A percentile compares a stretch with the other conserved stretches of the same genome.
Evolutionary conservation across 2,329 filamentous ascomycete species (phyloP).

Genomic region (Rutstroemia sp.): DNA sequence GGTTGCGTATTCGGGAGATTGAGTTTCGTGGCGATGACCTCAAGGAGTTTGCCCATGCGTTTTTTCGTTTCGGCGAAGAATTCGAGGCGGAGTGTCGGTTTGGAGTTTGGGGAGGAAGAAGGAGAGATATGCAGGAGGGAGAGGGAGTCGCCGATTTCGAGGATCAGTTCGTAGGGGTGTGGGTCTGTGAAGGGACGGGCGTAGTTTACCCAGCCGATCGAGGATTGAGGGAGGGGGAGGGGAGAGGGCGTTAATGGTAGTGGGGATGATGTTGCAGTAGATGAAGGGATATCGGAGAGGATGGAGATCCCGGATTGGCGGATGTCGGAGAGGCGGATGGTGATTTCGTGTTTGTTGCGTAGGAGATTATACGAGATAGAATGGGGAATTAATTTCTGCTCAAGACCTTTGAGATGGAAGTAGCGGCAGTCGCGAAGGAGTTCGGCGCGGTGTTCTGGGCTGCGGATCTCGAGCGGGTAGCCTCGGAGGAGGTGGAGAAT

Average conservation of each 20-base stretch:
- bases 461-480: slow-evolving; percentile 70
- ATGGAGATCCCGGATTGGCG: slow-evolving; percentile 77
- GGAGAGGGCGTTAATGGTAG: slow-evolving; percentile 14
- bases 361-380: slow-evolving; percentile 67
- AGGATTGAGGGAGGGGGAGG: slow-evolving; percentile 1
- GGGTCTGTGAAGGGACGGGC: slow-evolving; percentile 82
- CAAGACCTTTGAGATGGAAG: slow-evolving; percentile 85
- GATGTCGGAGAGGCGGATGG: slow-evolving; percentile 76
- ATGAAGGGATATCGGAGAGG: slow-evolving; percentile 35
- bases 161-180: slow-evolving; percentile 61
- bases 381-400: slow-evolving; percentile 79
- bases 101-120: slow-evolving; percentile 35
- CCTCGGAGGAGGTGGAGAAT: slow-evolving; percentile 75
- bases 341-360: slow-evolving; percentile 64
- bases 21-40: slow-evolving; percentile 75
- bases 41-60: slow-evolving; percentile 65
- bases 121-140: slow-evolving; percentile 47
- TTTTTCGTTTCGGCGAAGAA: slow-evolving; percentile 67
- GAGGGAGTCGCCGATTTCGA: slow-evolving; percentile 64
- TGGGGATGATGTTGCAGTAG: slow-evolving; percentile 22
- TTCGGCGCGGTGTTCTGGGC: slow-evolving; percentile 67
- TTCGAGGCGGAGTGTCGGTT: slow-evolving; percentile 32
- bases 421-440: slow-evolving; percentile 83
- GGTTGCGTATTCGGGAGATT: slow-evolving; percentile 56
- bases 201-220: slow-evolving; percentile 62